Evolutionary conservation across 2,329 filamentous ascomycete genomes (phyloP).

Genomic region (Calonectria hawksworthii): DNA sequence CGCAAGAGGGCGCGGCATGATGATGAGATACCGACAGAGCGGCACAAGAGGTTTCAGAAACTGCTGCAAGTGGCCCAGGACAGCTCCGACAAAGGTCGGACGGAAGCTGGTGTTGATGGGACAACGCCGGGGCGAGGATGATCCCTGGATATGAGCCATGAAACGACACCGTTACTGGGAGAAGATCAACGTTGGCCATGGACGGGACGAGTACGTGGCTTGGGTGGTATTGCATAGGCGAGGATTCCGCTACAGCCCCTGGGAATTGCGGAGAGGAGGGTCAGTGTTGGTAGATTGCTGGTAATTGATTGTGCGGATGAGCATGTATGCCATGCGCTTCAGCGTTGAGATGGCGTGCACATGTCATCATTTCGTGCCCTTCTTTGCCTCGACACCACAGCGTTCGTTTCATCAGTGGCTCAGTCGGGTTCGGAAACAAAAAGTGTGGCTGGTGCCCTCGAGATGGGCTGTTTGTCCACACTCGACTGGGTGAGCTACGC

Average conservation of each 20-base stretch:
- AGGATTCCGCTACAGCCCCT: constrained; percentile 21
- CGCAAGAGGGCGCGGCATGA: background rate
- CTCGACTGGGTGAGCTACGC: background rate
- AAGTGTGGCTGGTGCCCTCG: constrained; percentile 22
- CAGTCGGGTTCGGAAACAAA: background rate
- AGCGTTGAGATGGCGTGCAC: constrained; percentile 1
- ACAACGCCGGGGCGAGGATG: constrained; percentile 20
- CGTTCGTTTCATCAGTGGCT: background rate
- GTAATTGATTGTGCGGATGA: background rate
- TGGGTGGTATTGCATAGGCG: constrained; percentile 9
- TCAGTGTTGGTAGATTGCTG: background rate
- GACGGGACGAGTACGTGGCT: constrained; percentile 6
- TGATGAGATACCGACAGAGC: background rate
- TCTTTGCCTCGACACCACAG: background rate
- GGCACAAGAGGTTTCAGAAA: constrained; percentile 5
- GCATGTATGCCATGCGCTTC: background rate
- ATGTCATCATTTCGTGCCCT: background rate
- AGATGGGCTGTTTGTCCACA: background rate
- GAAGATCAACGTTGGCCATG: constrained; percentile 5
- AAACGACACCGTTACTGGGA: constrained; percentile 11
- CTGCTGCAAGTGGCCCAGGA: background rate
- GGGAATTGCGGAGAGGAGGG: background rate
- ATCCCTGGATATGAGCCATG: constrained; percentile 11
- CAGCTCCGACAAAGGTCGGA: background rate
- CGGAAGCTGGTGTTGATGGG: constrained; percentile 16